Percentiles rank a stretch among this genome's conserved stretches.
These are phyloP conservation scores for Mucor plumbeus DNA, from an alignment of 371 early-diverging fungal genomes.

Conservation along the genomic window DNA sequence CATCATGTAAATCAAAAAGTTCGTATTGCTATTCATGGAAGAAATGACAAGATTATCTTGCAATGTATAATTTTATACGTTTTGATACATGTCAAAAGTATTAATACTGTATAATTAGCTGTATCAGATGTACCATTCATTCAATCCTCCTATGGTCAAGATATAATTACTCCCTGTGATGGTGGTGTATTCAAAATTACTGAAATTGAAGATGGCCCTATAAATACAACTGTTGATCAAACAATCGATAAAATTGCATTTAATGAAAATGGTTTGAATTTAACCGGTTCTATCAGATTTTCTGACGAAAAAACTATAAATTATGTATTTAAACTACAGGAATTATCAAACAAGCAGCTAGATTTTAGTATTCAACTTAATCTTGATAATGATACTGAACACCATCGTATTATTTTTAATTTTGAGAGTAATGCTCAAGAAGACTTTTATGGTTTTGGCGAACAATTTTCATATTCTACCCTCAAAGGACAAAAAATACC, in stretches of 20 bases:
- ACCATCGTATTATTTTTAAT: slow-evolving; percentile 25
- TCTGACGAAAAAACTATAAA: slow-evolving; percentile 28
- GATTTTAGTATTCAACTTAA: slow-evolving; percentile 33
- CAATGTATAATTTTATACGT: background rate
- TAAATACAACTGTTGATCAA: slow-evolving; percentile 30
- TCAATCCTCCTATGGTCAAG: slow-evolving; percentile 31
- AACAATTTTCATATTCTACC: slow-evolving; percentile 39
- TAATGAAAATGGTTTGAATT: slow-evolving; percentile 18
- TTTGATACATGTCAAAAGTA: background rate
- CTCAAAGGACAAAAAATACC: slow-evolving; percentile 57
- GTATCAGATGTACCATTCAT: slow-evolving; percentile 38
- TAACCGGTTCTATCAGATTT: slow-evolving; percentile 37
- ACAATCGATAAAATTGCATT: slow-evolving; percentile 26
- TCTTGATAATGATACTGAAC: slow-evolving; percentile 34
- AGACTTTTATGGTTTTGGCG: slow-evolving; percentile 56
- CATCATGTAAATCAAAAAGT: background rate
- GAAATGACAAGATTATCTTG: background rate
- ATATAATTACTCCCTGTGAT: slow-evolving; percentile 26
- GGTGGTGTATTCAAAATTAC: slow-evolving; percentile 35
- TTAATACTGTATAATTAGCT: slow-evolving; percentile 16
- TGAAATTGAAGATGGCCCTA: slow-evolving; percentile 31
- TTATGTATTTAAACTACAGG: slow-evolving; percentile 35
- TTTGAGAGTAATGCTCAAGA: slow-evolving; percentile 37
- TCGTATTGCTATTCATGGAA: background rate
- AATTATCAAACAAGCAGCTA: slow-evolving; percentile 34